Base-by-base conservation (phyloP, 2,329 filamentous ascomycete species). In the Curvularia verruculosa region DNA sequence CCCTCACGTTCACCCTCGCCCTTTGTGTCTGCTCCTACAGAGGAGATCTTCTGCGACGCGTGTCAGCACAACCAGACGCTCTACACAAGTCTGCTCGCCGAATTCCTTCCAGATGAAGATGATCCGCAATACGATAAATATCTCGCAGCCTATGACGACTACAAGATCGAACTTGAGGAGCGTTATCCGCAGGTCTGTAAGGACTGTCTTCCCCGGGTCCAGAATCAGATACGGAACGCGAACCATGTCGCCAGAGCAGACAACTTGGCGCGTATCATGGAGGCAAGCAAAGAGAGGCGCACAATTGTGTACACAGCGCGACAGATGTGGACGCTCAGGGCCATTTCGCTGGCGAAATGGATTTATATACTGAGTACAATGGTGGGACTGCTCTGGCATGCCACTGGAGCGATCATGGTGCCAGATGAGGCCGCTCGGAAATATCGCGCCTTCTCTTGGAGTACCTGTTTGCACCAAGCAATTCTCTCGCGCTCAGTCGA, bases 61-160 rank as follows among this genome's bases (percentile, higher is more conserved):
- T 99, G 95, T 70, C 79, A 93, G 49, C 91, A 92, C 75, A 98
- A 99, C 75, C 95, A 99, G 74, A 87, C 90, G 54, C 82, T 97
- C 6, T 87, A 93, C 64, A 89, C 87, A 31, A 84, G 87, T 41
- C 87, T 87, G 0, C 81, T 98, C 37, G 89, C 91, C 3, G 88
- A 94, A 57, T 98, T 96, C 75, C 84, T 96, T 1, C 88, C 89
- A 0, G 78, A 85, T 21, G 78, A 82, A 41, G 79, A 82, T 23
- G 85, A 94, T 63, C 87, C 90, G 0, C 83, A 89, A 50, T 92
- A 93, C 73, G 79, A 78, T 3, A 82, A 86, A 58, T 88, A 88
- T 61, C 89, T 92, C 73, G 83, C 82, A 52, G 84, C 84, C 47
- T 89, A 90, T 66, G 88, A 87, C 62, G 82, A 83, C 34, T 96